Conservation (phyloP, 2,329 filamentous ascomycete species). For the Metarhizium brunneum region DNA sequence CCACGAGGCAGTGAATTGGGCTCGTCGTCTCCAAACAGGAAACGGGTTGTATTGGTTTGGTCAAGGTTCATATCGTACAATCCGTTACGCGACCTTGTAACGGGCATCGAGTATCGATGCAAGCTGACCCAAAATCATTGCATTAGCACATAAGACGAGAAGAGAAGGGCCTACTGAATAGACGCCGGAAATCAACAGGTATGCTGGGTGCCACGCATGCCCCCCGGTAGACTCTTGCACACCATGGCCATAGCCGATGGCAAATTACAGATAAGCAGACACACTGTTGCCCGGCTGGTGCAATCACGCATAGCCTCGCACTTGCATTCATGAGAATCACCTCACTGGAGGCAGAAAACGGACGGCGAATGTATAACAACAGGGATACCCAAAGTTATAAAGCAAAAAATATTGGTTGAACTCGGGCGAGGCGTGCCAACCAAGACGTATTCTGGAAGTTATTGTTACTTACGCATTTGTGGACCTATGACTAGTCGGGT, state of each 20-base stretch:
- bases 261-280: too few species aligned
- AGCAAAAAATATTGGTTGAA: background rate
- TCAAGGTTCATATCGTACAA: constrained; percentile 63
- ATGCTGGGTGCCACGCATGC: too few species aligned
- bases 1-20: constrained; percentile 31
- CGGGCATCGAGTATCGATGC: constrained; percentile 92
- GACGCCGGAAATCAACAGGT: too few species aligned
- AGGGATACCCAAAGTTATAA: too few species aligned
- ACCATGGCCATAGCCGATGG: too few species aligned
- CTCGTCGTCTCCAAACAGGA: constrained; percentile 77
- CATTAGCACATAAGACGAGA: constrained; percentile 5
- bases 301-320: too few species aligned
- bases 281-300: too few species aligned
- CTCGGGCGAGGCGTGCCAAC: background rate
- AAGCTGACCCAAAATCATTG: constrained; percentile 39
- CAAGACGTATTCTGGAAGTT: background rate
- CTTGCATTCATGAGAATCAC: too few species aligned
- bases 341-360: too few species aligned
- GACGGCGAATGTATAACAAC: too few species aligned
- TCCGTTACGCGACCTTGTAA: constrained; percentile 60
- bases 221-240: too few species aligned
- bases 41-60: constrained; percentile 75
- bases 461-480: constrained; percentile 64
- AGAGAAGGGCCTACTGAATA: too few species aligned
- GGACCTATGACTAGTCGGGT: constrained; percentile 62